Percentiles rank a stretch among this genome's conserved stretches.
phyloP scores from a whole-genome alignment of 805 yeast genomes.

The Monosporozyma solicola region DNA sequence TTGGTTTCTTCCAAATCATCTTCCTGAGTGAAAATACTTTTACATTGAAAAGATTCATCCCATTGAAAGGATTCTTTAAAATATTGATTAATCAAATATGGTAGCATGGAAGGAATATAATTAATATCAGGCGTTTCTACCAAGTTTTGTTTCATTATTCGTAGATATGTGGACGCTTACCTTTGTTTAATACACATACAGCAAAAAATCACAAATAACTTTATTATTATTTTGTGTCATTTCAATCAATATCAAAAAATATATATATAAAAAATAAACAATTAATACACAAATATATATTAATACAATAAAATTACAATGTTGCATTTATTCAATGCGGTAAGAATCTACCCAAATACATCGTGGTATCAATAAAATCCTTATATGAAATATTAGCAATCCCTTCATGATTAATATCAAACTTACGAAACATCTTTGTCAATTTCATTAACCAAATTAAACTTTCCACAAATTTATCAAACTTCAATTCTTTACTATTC shows the following conservation, averaged over 20 bases:
- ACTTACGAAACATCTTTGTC: slow-evolving; percentile 70
- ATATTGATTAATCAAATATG: background rate
- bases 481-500: slow-evolving; percentile 41
- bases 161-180: too few species aligned
- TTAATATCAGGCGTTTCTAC: background rate
- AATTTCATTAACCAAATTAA: slow-evolving; percentile 67
- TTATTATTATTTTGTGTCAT: background rate
- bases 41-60: background rate
- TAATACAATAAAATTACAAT: background rate
- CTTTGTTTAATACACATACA: too few species aligned
- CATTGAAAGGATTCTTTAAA: background rate
- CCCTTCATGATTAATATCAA: slow-evolving; percentile 67
- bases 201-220: too few species aligned
- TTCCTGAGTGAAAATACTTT: background rate
- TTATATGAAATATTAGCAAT: slow-evolving; percentile 57
- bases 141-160: background rate
- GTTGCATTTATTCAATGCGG: slow-evolving; percentile 15
- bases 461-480: slow-evolving; percentile 75
- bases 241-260: background rate
- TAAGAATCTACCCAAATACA: slow-evolving; percentile 31
- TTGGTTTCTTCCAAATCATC: slow-evolving; percentile 2
- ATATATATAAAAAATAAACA: background rate
- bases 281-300: background rate
- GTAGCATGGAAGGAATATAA: background rate
- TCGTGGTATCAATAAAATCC: slow-evolving; percentile 50